Evolutionary conservation across 768 basidiomycete species (phyloP).

Genomic region (Infundibulicybe gibba): DNA sequence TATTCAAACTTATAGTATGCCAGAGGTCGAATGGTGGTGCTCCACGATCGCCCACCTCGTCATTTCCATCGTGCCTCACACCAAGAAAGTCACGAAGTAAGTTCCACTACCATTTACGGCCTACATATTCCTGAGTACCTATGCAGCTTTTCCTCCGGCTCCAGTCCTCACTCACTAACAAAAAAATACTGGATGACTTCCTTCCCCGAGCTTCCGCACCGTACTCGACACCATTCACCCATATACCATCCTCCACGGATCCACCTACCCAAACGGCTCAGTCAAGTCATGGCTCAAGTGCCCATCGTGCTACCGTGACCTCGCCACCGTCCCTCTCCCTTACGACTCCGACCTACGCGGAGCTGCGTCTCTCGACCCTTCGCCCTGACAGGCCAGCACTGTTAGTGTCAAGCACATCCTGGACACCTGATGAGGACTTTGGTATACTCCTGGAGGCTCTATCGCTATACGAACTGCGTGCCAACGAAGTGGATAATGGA

Average conservation of each 20-base stretch:
- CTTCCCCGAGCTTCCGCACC: conserved; percentile 47
- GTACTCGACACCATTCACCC: conserved; percentile 64
- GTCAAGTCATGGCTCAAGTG: conserved; percentile 10
- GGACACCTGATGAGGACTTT: conserved; percentile 98
- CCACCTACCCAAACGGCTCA: conserved; percentile 4
- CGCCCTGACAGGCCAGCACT: conserved; percentile 80
- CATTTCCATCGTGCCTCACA: conserved; percentile 74
- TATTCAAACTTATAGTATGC: background rate
- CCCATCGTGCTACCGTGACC: conserved; percentile 7
- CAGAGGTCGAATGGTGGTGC: conserved; percentile 75
- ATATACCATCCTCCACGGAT: conserved; percentile 29
- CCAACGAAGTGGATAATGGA: conserved; percentile 16
- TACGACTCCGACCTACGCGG: conserved; percentile 24
- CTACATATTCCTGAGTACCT: background rate
- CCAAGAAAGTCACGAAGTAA: conserved; percentile 75
- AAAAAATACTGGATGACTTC: conserved; percentile 39
- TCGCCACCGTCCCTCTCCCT: conserved; percentile 20
- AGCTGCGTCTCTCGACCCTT: conserved; percentile 39
- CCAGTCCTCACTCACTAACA: conserved; percentile 28
- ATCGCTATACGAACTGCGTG: conserved; percentile 60
- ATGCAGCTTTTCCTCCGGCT: conserved; percentile 50
- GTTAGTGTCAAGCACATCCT: conserved; percentile 89
- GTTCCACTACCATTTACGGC: conserved; percentile 6
- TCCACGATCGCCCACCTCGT: conserved; percentile 88
- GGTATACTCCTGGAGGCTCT: conserved; percentile 77